phyloP scores from a whole-genome alignment of 208 protist species.

The Crithidia brevicula region DNA sequence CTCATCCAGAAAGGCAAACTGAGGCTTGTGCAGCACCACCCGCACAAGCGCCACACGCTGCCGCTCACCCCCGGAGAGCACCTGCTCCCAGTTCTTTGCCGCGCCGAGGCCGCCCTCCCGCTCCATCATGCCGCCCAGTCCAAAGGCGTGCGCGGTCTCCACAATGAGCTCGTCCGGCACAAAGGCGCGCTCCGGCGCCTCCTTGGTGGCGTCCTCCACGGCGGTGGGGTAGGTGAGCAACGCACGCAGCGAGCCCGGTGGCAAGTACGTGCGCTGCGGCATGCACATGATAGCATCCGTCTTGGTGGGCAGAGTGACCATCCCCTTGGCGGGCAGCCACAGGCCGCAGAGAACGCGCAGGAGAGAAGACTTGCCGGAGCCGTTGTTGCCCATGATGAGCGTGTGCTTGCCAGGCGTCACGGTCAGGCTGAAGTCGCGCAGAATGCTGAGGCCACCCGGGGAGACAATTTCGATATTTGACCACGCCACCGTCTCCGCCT shows the following conservation, averaged over 20 bases:
- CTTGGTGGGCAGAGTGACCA: slow-evolving; percentile 39
- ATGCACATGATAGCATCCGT: slow-evolving; percentile 55
- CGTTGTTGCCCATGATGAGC: slow-evolving; percentile 90
- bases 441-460: slow-evolving; percentile 43
- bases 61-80: slow-evolving; percentile 90
- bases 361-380: slow-evolving; percentile 90
- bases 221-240: slow-evolving; percentile 79
- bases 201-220: slow-evolving; percentile 27
- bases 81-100: slow-evolving; percentile 78
- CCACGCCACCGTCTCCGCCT: slow-evolving; percentile 53
- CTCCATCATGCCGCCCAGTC: slow-evolving; percentile 65
- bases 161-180: slow-evolving; percentile 64
- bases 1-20: slow-evolving; percentile 92
- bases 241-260: slow-evolving; percentile 78
- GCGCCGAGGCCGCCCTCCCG: slow-evolving; percentile 85
- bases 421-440: slow-evolving; percentile 65
- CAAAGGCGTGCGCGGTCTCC: slow-evolving; percentile 45
- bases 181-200: slow-evolving; percentile 24
- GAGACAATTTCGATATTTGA: slow-evolving; percentile 60
- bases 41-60: slow-evolving; percentile 88
- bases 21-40: slow-evolving; percentile 74
- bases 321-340: slow-evolving; percentile 73
- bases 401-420: slow-evolving; percentile 62
- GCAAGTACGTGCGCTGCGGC: slow-evolving; percentile 84
- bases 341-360: slow-evolving; percentile 68